phyloP scores from a whole-genome alignment of 352 stramenopile species.

The Pythium aristosporum region DNA sequence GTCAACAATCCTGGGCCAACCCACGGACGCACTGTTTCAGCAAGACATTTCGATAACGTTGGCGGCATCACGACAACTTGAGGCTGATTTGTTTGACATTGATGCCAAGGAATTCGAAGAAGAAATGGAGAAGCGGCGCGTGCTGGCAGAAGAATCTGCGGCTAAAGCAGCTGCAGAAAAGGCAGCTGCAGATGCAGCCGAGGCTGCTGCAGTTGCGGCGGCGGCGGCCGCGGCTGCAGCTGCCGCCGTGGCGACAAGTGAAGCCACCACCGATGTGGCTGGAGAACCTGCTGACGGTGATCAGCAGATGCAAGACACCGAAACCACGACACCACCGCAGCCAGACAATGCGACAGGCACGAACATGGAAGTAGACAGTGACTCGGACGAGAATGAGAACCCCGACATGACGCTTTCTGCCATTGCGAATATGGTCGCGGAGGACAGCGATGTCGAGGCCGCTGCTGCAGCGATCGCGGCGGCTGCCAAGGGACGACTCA shows the following conservation, averaged over 20 bases:
- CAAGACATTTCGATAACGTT: conserved; percentile 40
- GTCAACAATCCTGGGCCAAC: conserved; percentile 48
- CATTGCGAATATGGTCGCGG: conserved; percentile 86
- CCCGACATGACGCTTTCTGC: conserved; percentile 76
- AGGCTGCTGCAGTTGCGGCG: conserved; percentile 1
- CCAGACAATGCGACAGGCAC: conserved; percentile 32
- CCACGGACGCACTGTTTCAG: conserved; percentile 51
- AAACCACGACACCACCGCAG: conserved; percentile 20
- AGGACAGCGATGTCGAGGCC: conserved; percentile 73
- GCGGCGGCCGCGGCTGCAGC: conserved; percentile 1
- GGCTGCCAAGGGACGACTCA: conserved; percentile 37
- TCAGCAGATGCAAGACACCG: conserved; percentile 32
- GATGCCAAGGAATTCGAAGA: conserved; percentile 73
- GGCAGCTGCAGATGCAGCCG: conserved; percentile 23
- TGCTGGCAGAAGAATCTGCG: conserved; percentile 49
- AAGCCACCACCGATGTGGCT: no score
- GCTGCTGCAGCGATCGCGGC: conserved; percentile 49
- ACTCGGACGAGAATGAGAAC: conserved; percentile 55
- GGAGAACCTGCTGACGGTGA: conserved; percentile 22
- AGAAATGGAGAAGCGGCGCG: conserved; percentile 38
- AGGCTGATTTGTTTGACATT: conserved; percentile 64
- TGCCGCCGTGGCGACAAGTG: not conserved
- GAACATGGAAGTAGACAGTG: conserved; percentile 85
- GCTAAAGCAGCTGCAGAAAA: conserved; percentile 46
- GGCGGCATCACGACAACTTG: conserved; percentile 56